Evolutionary conservation across 208 protist species (phyloP), one percentile per base, ranked within the genome.

Genomic region (Trypanosoma rangeli): DNA sequence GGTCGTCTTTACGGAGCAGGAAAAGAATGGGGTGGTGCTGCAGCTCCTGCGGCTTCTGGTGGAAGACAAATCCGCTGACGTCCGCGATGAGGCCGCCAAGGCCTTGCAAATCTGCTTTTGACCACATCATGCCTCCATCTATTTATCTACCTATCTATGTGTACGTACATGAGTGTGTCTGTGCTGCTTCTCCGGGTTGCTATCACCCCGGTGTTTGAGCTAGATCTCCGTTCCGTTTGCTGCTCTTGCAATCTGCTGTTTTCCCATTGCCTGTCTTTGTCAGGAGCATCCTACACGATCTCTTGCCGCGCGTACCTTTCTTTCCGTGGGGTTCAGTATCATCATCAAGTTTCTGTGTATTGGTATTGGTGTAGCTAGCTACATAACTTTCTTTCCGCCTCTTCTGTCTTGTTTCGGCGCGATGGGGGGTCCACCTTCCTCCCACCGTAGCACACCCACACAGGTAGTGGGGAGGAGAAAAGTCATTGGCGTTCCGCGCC

Each of bases 91-190:
- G 61, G 90, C 90, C 1, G 84, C 87, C 8, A 84, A 85, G 65
- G 90, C 90, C 24, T 60, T 95, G 69, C 73, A 84, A 68, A 58
- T 93, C 20, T 93, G 87, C 58, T 91, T 92, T 37, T 94, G 79
- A 68, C 15, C 7, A 52, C 5, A 29, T 18, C 28, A 10, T 52
- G 24, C 24, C 1, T 50, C 24, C 3, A 56, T 16, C 60, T 37
- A 60, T 35, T 61, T 68, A 50, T 39, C 8, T 7, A 20, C 65
- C 68, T 76, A 28, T 71, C 26, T 65, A 37, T 63, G 29, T 60
- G 49, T 52, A 68, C 44, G 57, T 31, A 15, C 35, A 33, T 35
- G 46, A 3, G 8, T 55, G 13, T 56, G n/a, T 22, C 24, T 65
- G 24, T 76, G 39, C 28, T 57, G 67, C 1, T 61, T 74, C 52